A percentile compares a stretch with the other conserved stretches of the same genome.
These are phyloP conservation scores for Paspalum notatum DNA, from an alignment of 176 grass and related monocot species.

Conservation along the genomic window DNA sequence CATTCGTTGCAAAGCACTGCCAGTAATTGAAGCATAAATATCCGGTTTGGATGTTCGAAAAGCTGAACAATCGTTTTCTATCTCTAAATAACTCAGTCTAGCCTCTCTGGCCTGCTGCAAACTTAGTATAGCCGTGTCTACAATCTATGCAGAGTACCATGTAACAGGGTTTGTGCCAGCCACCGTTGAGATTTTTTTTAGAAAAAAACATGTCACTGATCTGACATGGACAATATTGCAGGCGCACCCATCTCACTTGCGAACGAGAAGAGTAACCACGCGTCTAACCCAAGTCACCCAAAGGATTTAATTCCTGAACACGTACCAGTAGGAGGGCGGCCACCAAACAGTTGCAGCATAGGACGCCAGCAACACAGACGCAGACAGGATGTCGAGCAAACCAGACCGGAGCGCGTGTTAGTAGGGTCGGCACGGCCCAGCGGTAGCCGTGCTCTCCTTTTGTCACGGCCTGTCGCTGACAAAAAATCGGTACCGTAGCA, in stretches of 20 bases:
- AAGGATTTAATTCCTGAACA: background rate
- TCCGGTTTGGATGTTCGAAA: background rate
- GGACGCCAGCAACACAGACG: slow-evolving; percentile 7
- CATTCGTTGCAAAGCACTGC: background rate
- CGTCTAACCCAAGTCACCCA: slow-evolving; percentile 1
- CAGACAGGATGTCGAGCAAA: slow-evolving; percentile 28
- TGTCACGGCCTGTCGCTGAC: slow-evolving; percentile 29
- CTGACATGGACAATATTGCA: background rate
- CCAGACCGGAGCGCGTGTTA: slow-evolving; percentile 43
- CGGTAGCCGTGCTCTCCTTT: slow-evolving; percentile 17
- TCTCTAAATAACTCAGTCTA: background rate
- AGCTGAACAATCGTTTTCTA: background rate
- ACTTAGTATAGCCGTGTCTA: background rate
- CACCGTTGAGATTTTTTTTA: background rate
- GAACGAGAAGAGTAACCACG: slow-evolving; percentile 26
- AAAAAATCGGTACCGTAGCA: background rate
- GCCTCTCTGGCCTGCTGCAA: background rate
- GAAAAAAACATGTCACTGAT: background rate
- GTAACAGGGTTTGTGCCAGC: background rate
- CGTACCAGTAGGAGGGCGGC: background rate
- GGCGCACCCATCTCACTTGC: slow-evolving; percentile 13
- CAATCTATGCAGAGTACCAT: background rate
- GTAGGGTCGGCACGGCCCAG: slow-evolving; percentile 45
- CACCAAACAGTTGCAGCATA: background rate
- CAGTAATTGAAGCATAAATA: background rate